These are phyloP conservation scores for Xylaria sp. DNA, from an alignment of 2,329 filamentous ascomycete genomes.

Conservation along the genomic window DNA sequence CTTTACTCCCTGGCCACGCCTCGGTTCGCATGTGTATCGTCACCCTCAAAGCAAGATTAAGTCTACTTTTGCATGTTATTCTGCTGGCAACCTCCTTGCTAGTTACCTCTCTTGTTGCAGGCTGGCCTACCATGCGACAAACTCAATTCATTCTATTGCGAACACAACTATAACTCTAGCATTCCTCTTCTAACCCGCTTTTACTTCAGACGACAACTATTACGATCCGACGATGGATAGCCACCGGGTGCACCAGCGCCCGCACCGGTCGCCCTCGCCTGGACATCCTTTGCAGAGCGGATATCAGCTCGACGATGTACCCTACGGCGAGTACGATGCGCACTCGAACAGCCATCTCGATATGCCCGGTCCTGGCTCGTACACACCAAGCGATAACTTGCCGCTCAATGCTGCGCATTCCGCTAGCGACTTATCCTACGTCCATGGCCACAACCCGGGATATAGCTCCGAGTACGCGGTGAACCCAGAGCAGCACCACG, in stretches of 20 bases:
- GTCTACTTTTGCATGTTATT: neutral
- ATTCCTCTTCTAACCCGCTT: conserved; percentile 21
- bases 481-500: conserved; percentile 86
- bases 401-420: conserved; percentile 82
- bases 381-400: conserved; percentile 78
- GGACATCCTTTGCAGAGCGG: conserved; percentile 77
- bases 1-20: neutral
- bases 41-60: neutral
- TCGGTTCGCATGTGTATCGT: conserved; percentile 21
- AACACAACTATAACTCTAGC: neutral
- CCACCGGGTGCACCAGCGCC: conserved; percentile 55
- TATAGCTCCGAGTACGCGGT: conserved; percentile 76
- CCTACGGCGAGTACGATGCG: conserved; percentile 65
- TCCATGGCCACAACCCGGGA: conserved; percentile 57
- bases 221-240: conserved; percentile 70
- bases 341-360: conserved; percentile 63
- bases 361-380: conserved; percentile 71
- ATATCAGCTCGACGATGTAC: conserved; percentile 85
- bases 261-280: conserved; percentile 78
- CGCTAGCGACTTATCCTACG: conserved; percentile 62
- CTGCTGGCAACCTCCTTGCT: conserved; percentile 9
- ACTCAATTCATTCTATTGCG: conserved; percentile 6
- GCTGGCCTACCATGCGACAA: neutral
- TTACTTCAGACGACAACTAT: conserved; percentile 64
- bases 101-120: conserved; percentile 2